Base-by-base conservation (phyloP, 352 stramenopile species). In the Pythium brachiatum region DNA sequence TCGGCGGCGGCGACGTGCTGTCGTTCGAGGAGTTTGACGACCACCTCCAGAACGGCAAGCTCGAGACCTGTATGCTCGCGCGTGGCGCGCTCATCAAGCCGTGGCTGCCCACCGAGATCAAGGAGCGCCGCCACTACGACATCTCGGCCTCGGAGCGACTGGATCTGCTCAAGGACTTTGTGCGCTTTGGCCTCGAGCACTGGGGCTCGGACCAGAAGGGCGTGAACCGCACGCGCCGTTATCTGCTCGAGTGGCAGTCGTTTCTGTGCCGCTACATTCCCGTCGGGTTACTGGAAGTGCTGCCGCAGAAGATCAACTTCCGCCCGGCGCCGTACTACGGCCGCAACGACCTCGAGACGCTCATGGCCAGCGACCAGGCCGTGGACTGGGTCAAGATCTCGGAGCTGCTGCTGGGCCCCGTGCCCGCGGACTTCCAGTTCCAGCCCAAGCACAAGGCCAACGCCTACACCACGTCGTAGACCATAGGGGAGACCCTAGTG, bases 351-450 rank as follows among this genome's bases (percentile, higher is more conserved):
- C 80, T 99, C n/a, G 97, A 99, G 84, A 99, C 96, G 34, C 86
- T 99, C 15, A 97, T 99, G 80, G 81, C 95, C 34, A 99, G 92
- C 58, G 86, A 94, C 57, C 89, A 98, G 63, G 89, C 88, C 12
- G 81, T 90, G 21, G 97, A 99, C 75, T 99, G 98, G 98, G 89
- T 99, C 70, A 98, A 98, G 78, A 98, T 99, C 60, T 98, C 90
- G 9, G 96, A 99, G 76, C 98, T 99, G 90, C 80, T 99, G 46
- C 89, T 99, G 6, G 97, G 97, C 3, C 89, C 89, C 1, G 96
- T 98, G 38, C 93, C 92, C 3, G 85, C 98, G 6, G 79, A 72
- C 13, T 94, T 96, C 60, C 69, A 95, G 64, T 99, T 99, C 65
- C 79, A 97, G 64, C 97, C 97, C 27, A 99, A 99, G 81, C 97